These are phyloP conservation scores for Phytophthora nicotianae DNA, from an alignment of 352 stramenopile species.

Conservation along the genomic window DNA sequence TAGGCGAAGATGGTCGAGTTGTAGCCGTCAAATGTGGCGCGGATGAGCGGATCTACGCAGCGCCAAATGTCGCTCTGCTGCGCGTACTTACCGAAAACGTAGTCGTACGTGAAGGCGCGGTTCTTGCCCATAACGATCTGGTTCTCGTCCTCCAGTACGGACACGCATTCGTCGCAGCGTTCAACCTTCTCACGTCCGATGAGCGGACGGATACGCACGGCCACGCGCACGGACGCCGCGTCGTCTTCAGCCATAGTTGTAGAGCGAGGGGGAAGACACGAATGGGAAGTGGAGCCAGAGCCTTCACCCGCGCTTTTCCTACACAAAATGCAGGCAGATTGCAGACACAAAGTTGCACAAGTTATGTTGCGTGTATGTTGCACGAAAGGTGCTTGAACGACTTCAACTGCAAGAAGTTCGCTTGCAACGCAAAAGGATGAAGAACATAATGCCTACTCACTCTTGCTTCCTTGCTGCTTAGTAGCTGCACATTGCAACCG, in stretches of 20 bases:
- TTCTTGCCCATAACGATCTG: constrained; percentile 91
- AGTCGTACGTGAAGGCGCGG: constrained; percentile 91
- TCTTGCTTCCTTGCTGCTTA: neutral
- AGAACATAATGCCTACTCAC: neutral
- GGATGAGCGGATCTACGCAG: constrained; percentile 82
- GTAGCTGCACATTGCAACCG: neutral
- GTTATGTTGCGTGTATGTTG: constrained; percentile 17
- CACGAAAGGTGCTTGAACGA: neutral
- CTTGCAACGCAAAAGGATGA: neutral
- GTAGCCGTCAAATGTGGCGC: constrained; percentile 88
- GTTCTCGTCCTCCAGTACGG: constrained; percentile 78
- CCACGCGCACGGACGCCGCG: constrained; percentile 75
- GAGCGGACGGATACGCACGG: constrained; percentile 84
- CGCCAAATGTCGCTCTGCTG: constrained; percentile 87
- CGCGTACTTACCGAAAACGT: constrained; percentile 86
- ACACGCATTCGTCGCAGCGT: constrained; percentile 87
- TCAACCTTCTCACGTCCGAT: constrained; percentile 90
- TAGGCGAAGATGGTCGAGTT: constrained; percentile 92
- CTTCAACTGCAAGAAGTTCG: constrained; percentile 7
- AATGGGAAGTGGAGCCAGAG: constrained; percentile 5
- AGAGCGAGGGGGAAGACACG: neutral
- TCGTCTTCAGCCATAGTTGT: constrained; percentile 52
- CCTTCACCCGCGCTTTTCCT: neutral
- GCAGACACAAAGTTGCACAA: constrained; percentile 18
- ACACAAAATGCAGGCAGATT: constrained; percentile 4